Evolutionary conservation across 2,329 filamentous ascomycete species (phyloP), one percentile per base, ranked within the genome.

Genomic region (Hypoxylon sp.): DNA sequence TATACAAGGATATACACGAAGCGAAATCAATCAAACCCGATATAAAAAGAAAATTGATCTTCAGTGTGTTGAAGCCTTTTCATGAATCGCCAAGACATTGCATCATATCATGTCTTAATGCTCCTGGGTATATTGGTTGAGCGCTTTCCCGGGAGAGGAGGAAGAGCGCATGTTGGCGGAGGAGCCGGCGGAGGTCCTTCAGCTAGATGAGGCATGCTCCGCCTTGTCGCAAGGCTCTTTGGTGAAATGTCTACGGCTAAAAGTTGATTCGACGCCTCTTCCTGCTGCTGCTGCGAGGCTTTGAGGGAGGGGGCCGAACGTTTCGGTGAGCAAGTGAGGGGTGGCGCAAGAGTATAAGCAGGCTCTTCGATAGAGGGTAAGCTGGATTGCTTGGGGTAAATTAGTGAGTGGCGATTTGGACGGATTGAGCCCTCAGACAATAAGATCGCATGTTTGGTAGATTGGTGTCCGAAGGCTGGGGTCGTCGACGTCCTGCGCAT

Each of bases 111-210:
- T 29, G 60, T 37, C 24, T 39, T 63, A 33, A 72, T 61, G 29
- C 54, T 59, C 52, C 62, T 63, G 29, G 48, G 51, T 22, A 50
- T 62, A 33, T 48, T 70, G 33, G 37, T 57, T 9, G 67, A 65
- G 10, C 53, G 52, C 33, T 78, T 81, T 47, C 74, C 78, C 3
- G 86, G 86, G 42, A 88, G 81, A 0, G 87, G 86, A 17, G 87
- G 87, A 22, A 89, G 80, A 13, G 86, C 86, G 70, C 83, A 84
- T 10, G 80, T 87, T 24, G 87, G 87, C 4, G 87, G 87, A 5
- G 87, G 87, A 13, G 81, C 84, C 14, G 83, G 86, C 1, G 86
- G 86, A 31, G 86, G 86, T 0, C 84, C 84, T 11, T 84, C 82
- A 1, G 78, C 78, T 39, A 87, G 78, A 26, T 86, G 84, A 5